Conservation (phyloP, 2,329 filamentous ascomycete genomes). For the Xylaria sp. region DNA sequence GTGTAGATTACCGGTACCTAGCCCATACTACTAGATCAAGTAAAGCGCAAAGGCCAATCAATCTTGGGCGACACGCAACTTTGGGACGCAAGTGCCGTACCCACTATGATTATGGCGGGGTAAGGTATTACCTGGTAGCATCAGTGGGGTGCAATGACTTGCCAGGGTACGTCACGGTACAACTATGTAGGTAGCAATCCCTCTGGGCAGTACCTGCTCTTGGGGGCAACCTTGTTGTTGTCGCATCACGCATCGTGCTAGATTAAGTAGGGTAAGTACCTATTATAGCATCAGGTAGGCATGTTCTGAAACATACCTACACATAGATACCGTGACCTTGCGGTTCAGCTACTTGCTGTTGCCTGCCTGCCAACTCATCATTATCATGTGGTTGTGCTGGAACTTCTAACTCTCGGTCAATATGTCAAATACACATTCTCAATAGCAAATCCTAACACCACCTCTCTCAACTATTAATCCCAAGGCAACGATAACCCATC, state of each 20-base stretch:
- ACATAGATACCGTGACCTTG: neutral
- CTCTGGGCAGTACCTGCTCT: neutral
- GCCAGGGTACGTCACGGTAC: constrained; percentile 9
- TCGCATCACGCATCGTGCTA: neutral
- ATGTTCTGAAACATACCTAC: neutral
- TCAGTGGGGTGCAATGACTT: neutral
- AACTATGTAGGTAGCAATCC: neutral
- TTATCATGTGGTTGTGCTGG: neutral
- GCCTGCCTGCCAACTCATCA: constrained; percentile 15
- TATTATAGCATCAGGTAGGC: neutral
- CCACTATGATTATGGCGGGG: constrained; percentile 19
- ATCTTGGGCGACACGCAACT: neutral
- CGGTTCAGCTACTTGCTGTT: neutral
- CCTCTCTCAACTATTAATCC: neutral
- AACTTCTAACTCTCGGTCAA: neutral
- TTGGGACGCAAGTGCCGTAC: neutral
- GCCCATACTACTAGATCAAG: neutral
- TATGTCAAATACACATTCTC: neutral
- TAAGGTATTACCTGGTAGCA: neutral
- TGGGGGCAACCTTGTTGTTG: neutral
- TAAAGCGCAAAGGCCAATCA: neutral
- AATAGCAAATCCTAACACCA: neutral
- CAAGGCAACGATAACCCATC: neutral
- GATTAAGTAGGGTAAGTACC: neutral
- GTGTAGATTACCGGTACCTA: too few relatives aligned